Conservation (phyloP, 345 rosid genomes). For the Eutrema yunnanense region DNA sequence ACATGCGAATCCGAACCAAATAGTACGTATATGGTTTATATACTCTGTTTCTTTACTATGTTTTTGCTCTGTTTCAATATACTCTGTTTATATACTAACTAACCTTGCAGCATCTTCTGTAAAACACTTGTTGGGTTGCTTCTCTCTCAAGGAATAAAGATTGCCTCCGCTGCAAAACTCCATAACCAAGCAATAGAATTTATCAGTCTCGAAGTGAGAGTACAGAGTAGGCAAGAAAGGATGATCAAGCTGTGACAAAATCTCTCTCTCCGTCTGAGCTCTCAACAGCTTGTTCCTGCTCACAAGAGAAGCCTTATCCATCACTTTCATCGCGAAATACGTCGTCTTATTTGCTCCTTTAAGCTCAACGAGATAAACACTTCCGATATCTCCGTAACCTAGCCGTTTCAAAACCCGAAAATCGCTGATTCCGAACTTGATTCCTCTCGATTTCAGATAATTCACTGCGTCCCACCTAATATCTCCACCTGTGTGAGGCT, state of each 20-base stretch:
- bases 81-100: slow-evolving; percentile 30
- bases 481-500: slow-evolving; percentile 44
- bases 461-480: slow-evolving; percentile 51
- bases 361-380: slow-evolving; percentile 69
- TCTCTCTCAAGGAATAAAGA: slow-evolving; percentile 73
- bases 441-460: slow-evolving; percentile 14
- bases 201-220: slow-evolving; percentile 58
- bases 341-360: slow-evolving; percentile 43
- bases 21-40: too few relatives aligned
- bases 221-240: slow-evolving; percentile 79
- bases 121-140: slow-evolving; percentile 59
- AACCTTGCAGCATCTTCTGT: slow-evolving; percentile 67
- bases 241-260: slow-evolving; percentile 65
- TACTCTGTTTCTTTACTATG: not conserved
- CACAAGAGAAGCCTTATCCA: slow-evolving; percentile 66
- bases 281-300: slow-evolving; percentile 62
- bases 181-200: slow-evolving; percentile 70
- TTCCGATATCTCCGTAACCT: slow-evolving; percentile 92
- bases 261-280: slow-evolving; percentile 66
- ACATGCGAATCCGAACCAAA: too few relatives aligned
- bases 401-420: slow-evolving; percentile 60
- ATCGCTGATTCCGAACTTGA: slow-evolving; percentile 40
- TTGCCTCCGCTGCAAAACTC: slow-evolving; percentile 91
- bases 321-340: slow-evolving; percentile 74
- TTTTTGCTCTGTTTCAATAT: not conserved